Evolutionary conservation across 2,329 filamentous ascomycete species (phyloP), one percentile per base, ranked within the genome.

Genomic region (Hypoxylon sp.): DNA sequence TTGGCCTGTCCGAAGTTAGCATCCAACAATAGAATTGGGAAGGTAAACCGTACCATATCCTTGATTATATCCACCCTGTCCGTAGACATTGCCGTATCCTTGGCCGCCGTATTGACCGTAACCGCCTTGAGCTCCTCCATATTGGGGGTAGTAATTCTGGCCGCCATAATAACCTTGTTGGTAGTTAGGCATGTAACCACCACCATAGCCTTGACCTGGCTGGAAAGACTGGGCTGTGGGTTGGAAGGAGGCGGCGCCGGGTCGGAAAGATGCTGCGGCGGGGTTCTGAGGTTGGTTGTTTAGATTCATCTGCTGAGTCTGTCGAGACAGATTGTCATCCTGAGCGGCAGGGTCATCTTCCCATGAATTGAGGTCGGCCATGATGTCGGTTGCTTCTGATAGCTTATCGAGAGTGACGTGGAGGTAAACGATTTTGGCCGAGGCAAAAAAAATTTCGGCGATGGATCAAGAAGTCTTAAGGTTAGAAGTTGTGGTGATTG

Each of bases 351-450:
- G 90, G 77, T 94, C 93, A 78, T 97, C 94, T 84, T 98, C 94
- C 93, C 96, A 98, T 70, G 94, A 97, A 81, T 97, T 94, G 77
- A 94, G 92, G 81, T 94, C 90, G 76, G 94, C 92, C 94, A 97
- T 97, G 78, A 62, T 86, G 78, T 44, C 63, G 61, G 59, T 71
- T 42, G 67, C 22, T 48, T 71, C 74, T 74, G 26, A 26, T 39
- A 35, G 1, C 2, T 39, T 47, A 37, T 52, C 33, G 50, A 6
- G 19, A 13, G 13, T 14, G 26, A 29, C 24, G 37, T 59, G 29
- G 29, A 37, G 22, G 42, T 31, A 51, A 19, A 9, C 22, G 13
- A 37, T 46, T 50, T n/a, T 50, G n/a, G 9, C 26, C 6, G 48
- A 48, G 3, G 22, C 22, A 48, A 22, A 11, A 58, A 44, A 42